Percentiles rank a stretch among this genome's conserved stretches.
Conservation (phyloP, 2,329 filamentous ascomycete species). For the Arachnopeziza araneosa region DNA sequence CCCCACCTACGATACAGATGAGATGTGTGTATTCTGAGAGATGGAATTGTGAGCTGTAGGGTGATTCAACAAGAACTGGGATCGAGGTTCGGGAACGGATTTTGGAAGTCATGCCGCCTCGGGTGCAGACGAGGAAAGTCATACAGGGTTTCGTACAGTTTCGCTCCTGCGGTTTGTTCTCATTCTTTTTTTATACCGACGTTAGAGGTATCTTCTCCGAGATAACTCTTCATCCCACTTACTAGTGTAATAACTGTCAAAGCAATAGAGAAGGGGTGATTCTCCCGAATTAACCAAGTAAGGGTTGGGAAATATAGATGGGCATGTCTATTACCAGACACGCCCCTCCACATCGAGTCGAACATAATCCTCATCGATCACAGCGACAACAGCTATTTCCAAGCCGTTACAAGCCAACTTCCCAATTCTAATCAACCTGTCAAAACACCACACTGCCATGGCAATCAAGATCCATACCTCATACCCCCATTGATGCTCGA, state of each 20-base stretch:
- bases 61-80: neutral
- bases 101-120: neutral
- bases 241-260: neutral
- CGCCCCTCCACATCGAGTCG: neutral
- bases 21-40: neutral
- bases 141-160: neutral
- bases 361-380: conserved; percentile 1
- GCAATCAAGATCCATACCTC: conserved; percentile 3
- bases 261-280: conserved; percentile 1
- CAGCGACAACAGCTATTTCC: neutral
- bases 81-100: neutral
- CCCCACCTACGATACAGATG: neutral
- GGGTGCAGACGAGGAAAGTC: neutral
- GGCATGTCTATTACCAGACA: neutral
- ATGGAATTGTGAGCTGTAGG: neutral
- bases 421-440: neutral
- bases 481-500: neutral
- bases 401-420: neutral
- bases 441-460: neutral
- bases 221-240: neutral
- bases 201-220: neutral
- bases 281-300: neutral
- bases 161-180: too few relatives aligned
- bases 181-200: neutral
- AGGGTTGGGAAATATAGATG: conserved; percentile 1